Base-by-base conservation (phyloP, 441 rosid genomes). In the Aquilaria agallochum region DNA sequence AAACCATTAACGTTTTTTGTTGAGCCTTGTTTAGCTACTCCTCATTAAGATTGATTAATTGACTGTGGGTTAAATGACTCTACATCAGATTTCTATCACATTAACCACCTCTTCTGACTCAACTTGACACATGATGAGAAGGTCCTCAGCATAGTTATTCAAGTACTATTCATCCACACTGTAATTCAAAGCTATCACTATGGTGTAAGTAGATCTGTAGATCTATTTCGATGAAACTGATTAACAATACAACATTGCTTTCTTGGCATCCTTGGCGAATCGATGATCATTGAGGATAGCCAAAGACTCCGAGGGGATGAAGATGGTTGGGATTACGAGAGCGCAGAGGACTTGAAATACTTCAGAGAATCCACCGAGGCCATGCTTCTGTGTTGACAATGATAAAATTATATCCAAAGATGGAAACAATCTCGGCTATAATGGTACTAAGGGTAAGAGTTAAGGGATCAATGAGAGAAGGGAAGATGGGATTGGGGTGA, bases 371-470 rank as follows among this genome's bases (percentile, higher is more conserved):
- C 93, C 97, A 1, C 96, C 96, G 31, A 84, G 93, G 44, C 98
- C 98, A 66, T 93, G 97, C 68, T 20, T 93, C 98, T 96, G 90
- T 90, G 77, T 93, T 97, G 31, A 93, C 78, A 49, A 93, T 96
- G 31, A 75, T 96, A 71, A 82, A 93, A 60, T 90, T 97, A 70
- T 90, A 89, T 11, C 96, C 98, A 4, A 97, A 73, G 47, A 82
- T 78, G 58, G 84, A 95, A 0, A 80, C 82, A 72, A 93, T 93
- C 80, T 93, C 97, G 42, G 96, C 96, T 31, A 93, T 50, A 10
- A 95, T 86, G 78, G 83, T 45, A 78, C 40, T 20, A 75, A 71
- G 72, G 76, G 58, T 73, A 65, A 71, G 77, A 33, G 33, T 20
- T 20, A 20, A 20, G 20, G 20, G 56, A 51, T 46, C 55, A 11